Percentiles rank a stretch among this genome's conserved stretches.
phyloP scores from a whole-genome alignment of 768 basidiomycete species.

The Rossbeevera mucosa region DNA sequence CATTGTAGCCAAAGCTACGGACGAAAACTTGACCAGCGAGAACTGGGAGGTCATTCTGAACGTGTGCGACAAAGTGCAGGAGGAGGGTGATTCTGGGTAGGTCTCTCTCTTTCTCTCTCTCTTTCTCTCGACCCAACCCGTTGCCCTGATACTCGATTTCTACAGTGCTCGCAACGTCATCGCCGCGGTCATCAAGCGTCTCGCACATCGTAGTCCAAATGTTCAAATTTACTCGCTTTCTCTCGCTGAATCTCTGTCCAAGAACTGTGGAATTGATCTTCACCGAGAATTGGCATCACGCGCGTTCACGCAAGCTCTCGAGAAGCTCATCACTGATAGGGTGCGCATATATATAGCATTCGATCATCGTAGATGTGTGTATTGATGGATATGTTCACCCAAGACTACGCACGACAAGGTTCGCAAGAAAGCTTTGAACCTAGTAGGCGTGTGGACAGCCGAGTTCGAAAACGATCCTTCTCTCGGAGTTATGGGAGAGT shows the following conservation, averaged over 20 bases:
- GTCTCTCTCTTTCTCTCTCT: background rate
- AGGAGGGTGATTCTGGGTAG: constrained; percentile 85
- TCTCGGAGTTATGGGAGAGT: constrained; percentile 88
- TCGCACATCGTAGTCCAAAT: constrained; percentile 92
- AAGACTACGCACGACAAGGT: constrained; percentile 92
- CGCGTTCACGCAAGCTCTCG: constrained; percentile 86
- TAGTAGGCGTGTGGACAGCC: constrained; percentile 79
- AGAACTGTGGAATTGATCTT: constrained; percentile 81
- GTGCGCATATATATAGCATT: constrained; percentile 38
- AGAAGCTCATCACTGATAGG: constrained; percentile 84
- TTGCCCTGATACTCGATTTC: constrained; percentile 14
- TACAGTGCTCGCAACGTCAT: constrained; percentile 81
- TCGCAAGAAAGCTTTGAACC: constrained; percentile 61
- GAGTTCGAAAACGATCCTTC: constrained; percentile 79
- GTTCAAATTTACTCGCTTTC: constrained; percentile 93
- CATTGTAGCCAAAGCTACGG: constrained; percentile 85
- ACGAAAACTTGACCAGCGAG: constrained; percentile 91
- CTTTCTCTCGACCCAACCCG: background rate
- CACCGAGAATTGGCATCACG: constrained; percentile 85
- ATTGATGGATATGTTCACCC: constrained; percentile 15
- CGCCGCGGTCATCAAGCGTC: constrained; percentile 80
- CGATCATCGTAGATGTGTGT: background rate
- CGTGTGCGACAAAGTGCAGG: constrained; percentile 93
- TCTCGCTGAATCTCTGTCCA: constrained; percentile 81
- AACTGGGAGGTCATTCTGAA: constrained; percentile 95